A percentile compares a stretch with the other conserved stretches of the same genome.
phyloP scores from a whole-genome alignment of 495 filamentous ascomycete species.

The Penicillium canariense region DNA sequence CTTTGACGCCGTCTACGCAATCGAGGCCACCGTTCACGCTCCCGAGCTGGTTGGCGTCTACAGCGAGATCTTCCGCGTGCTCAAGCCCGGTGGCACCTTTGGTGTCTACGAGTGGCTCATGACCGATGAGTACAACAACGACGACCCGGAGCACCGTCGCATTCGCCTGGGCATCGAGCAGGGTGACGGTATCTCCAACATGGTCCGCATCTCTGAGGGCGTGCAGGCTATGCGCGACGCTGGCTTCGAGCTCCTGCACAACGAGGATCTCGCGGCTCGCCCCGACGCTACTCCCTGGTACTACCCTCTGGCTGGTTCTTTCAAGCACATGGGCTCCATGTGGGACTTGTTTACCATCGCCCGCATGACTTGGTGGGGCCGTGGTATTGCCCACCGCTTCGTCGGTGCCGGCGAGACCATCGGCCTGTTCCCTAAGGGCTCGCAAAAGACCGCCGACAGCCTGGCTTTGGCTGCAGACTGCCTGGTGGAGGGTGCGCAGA shows the following conservation, averaged over 20 bases:
- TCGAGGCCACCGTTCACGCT: slow-evolving; percentile 95
- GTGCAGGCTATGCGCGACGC: slow-evolving; percentile 82
- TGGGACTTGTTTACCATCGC: slow-evolving; percentile 82
- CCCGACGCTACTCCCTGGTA: slow-evolving; percentile 85
- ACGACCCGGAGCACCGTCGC: slow-evolving; percentile 80
- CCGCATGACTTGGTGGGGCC: slow-evolving; percentile 86
- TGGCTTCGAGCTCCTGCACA: slow-evolving; percentile 79
- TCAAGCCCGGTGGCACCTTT: slow-evolving; percentile 95
- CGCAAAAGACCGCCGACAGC: slow-evolving; percentile 93
- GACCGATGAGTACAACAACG: slow-evolving; percentile 93
- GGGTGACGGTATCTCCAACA: slow-evolving; percentile 97
- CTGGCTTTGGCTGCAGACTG: slow-evolving; percentile 80
- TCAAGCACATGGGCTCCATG: slow-evolving; percentile 76
- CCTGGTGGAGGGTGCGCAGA: slow-evolving; percentile 83
- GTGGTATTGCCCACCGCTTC: slow-evolving; percentile 72
- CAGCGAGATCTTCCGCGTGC: slow-evolving; percentile 86
- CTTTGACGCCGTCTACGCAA: slow-evolving; percentile 97
- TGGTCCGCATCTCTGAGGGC: slow-evolving; percentile 87
- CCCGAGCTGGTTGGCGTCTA: slow-evolving; percentile 95
- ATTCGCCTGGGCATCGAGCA: slow-evolving; percentile 95
- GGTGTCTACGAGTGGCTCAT: slow-evolving; percentile 99
- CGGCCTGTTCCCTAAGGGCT: slow-evolving; percentile 74
- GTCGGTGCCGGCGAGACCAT: slow-evolving; percentile 75
- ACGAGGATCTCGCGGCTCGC: slow-evolving; percentile 89
- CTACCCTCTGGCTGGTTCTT: slow-evolving; percentile 81